Evolutionary conservation across 768 basidiomycete genomes (phyloP).

Genomic region (Cystoderma amianthinum): DNA sequence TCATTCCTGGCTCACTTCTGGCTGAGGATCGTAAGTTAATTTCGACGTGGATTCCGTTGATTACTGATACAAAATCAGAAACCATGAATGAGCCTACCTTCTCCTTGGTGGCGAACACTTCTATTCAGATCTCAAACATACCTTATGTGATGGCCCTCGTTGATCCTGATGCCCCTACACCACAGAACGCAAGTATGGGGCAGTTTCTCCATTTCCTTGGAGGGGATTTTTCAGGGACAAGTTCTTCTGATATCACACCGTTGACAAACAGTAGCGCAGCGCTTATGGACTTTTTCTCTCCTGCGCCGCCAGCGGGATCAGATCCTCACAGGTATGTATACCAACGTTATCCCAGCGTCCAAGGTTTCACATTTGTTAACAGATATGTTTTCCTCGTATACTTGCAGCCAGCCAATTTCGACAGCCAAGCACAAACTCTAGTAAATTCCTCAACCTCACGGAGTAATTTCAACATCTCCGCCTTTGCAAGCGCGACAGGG

Average conservation of each 20-base stretch:
- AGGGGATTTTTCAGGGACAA: conserved; percentile 19
- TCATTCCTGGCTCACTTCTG: conserved; percentile 27
- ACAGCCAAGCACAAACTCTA: conserved; percentile 17
- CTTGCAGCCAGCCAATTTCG: conserved; percentile 22
- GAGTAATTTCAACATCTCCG: conserved; percentile 29
- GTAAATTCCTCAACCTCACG: conserved; percentile 26
- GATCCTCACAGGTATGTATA: conserved; percentile 34
- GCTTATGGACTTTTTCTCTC: conserved; percentile 29
- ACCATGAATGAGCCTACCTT: background rate
- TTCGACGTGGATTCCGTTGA: background rate
- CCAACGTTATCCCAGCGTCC: background rate
- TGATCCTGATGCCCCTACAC: conserved; percentile 37
- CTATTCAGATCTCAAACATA: conserved; percentile 4
- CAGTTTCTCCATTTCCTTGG: conserved; percentile 36
- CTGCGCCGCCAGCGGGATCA: conserved; percentile 31
- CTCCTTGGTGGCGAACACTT: background rate
- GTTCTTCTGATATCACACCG: conserved; percentile 11
- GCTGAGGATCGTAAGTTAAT: conserved; percentile 25
- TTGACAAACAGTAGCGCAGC: conserved; percentile 32
- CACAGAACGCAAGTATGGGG: conserved; percentile 24
- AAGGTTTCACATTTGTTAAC: background rate
- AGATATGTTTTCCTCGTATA: conserved; percentile 30
- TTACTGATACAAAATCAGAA: background rate
- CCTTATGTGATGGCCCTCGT: conserved; percentile 31
- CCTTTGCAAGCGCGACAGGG: conserved; percentile 22